These are phyloP conservation scores for Suhomyces choctaworum DNA, from an alignment of 1,139 yeast species.

Conservation along the genomic window DNA sequence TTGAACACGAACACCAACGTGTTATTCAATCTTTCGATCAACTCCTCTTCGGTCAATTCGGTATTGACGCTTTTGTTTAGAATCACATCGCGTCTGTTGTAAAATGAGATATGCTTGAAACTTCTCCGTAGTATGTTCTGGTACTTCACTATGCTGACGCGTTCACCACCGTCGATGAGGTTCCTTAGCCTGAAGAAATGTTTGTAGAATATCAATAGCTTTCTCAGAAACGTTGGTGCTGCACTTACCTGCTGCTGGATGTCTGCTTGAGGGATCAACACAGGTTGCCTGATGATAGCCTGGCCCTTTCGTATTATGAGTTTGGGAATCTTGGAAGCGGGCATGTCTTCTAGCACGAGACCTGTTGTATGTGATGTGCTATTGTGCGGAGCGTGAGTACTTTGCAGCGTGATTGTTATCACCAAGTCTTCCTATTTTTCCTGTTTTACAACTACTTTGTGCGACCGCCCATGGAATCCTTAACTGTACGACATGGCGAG, in stretches of 20 bases:
- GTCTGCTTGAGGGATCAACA: conserved; percentile 8
- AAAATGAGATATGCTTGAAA: conserved; percentile 26
- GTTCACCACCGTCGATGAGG: conserved; percentile 21
- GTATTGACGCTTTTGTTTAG: conserved; percentile 11
- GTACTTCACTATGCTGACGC: conserved; percentile 19
- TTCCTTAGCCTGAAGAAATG: conserved; percentile 34
- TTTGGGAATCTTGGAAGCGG: conserved; percentile 1
- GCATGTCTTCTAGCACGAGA: neutral
- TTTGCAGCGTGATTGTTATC: no score
- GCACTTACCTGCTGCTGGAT: conserved; percentile 5
- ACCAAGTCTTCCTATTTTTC: no score
- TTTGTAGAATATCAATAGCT: conserved; percentile 29
- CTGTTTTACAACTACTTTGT: conserved; percentile 6
- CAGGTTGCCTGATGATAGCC: conserved; percentile 10
- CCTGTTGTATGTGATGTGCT: no score
- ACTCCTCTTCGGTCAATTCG: conserved; percentile 16
- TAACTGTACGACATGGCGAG: conserved; percentile 13
- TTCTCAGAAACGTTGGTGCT: conserved; percentile 12
- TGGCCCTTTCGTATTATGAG: conserved; percentile 8
- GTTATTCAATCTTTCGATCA: conserved; percentile 29
- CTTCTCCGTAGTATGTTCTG: conserved; percentile 26
- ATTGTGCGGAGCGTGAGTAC: no score
- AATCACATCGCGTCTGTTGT: conserved; percentile 17
- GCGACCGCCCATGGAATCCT: conserved; percentile 5
- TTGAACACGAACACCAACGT: conserved; percentile 43